Conservation (phyloP, 139 green algal species). For the Diplosphaera chodatii region DNA sequence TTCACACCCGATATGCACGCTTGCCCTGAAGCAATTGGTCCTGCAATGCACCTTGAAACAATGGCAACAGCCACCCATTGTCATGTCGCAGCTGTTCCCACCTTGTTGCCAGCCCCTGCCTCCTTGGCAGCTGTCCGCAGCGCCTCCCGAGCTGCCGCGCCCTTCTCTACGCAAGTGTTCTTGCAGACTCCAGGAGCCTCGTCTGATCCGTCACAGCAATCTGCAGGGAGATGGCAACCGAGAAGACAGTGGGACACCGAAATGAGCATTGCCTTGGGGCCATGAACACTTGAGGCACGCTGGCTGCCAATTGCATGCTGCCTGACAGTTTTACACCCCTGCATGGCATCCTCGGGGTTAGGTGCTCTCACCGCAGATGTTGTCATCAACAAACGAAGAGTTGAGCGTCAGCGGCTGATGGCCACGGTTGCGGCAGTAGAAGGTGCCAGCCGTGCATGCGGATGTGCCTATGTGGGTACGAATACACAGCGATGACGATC, state of each 20-base stretch:
- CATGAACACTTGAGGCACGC: neutral
- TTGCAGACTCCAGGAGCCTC: slow-evolving; percentile 63
- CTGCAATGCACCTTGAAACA: slow-evolving; percentile 9
- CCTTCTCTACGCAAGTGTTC: slow-evolving; percentile 69
- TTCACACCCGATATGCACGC: no score
- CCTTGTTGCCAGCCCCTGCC: slow-evolving; percentile 11
- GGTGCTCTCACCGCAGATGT: slow-evolving; percentile 88
- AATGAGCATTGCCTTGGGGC: neutral
- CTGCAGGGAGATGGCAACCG: slow-evolving; percentile 30
- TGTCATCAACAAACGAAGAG: slow-evolving; percentile 86
- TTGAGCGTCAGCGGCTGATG: slow-evolving; percentile 56
- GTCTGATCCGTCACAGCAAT: slow-evolving; percentile 91
- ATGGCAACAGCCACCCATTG: neutral
- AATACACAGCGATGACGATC: no score
- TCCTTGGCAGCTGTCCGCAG: slow-evolving; percentile 26
- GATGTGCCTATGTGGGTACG: no score
- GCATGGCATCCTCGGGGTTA: no score
- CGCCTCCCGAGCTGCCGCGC: slow-evolving; percentile 35
- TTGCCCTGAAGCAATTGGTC: no score
- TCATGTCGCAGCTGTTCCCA: slow-evolving; percentile 10
- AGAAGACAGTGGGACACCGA: neutral
- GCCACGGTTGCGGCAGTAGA: slow-evolving; percentile 84
- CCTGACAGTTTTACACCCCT: no score
- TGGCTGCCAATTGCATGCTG: no score
- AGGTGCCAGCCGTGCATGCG: slow-evolving; percentile 71